A percentile compares a stretch with the other conserved stretches of the same genome.
Evolutionary conservation across 176 grass and related monocot species (phyloP).

Genomic region (Tillandsia leiboldiana): DNA sequence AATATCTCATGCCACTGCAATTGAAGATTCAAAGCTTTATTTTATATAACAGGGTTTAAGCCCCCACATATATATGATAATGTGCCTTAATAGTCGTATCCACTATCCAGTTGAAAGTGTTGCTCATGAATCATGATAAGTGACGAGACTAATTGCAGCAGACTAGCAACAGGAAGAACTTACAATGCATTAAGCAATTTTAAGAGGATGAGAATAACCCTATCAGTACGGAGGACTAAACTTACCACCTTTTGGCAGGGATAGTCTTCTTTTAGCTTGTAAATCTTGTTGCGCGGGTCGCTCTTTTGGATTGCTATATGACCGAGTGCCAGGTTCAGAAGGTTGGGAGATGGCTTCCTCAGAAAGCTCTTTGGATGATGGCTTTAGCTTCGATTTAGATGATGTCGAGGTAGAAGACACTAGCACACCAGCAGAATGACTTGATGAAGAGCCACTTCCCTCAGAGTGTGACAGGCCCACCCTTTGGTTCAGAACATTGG

Average conservation of each 20-base stretch:
- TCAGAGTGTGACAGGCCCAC: slow-evolving; percentile 29
- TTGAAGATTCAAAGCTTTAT: too few relatives aligned
- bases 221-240: not conserved
- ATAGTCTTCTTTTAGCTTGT: slow-evolving; percentile 53
- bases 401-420: slow-evolving; percentile 14
- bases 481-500: slow-evolving; percentile 38
- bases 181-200: not conserved
- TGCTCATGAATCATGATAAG: not conserved
- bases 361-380: slow-evolving; percentile 32
- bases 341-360: slow-evolving; percentile 40
- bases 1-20: too few relatives aligned
- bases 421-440: slow-evolving; percentile 9
- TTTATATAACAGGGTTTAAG: too few relatives aligned
- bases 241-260: slow-evolving; percentile 50
- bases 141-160: not conserved
- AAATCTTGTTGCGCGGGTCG: slow-evolving; percentile 31
- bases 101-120: not conserved
- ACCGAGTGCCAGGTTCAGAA: slow-evolving; percentile 32
- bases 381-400: slow-evolving; percentile 55
- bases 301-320: slow-evolving; percentile 71
- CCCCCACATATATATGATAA: too few relatives aligned
- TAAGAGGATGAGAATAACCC: not conserved
- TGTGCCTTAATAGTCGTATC: too few relatives aligned
- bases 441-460: slow-evolving; percentile 37
- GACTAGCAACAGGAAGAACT: not conserved